phyloP scores from a whole-genome alignment of 1,139 yeast genomes.

The Taiozyma sp. region DNA sequence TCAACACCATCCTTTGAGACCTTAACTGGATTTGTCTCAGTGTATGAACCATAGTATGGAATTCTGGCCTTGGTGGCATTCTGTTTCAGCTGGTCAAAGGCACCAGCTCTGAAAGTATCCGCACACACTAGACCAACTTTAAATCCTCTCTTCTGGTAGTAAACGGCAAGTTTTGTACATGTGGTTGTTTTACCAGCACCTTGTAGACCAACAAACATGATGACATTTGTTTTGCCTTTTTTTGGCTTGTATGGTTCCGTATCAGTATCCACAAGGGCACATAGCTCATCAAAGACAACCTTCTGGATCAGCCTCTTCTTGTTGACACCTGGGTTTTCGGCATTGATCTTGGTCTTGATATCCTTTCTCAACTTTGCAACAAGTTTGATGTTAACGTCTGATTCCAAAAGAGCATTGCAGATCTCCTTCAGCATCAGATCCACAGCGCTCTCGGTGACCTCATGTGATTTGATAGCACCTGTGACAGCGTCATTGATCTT shows the following conservation, averaged over 20 bases:
- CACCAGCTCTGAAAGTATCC: slow-evolving; percentile 99
- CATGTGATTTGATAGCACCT: slow-evolving; percentile 58
- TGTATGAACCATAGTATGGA: slow-evolving; percentile 92
- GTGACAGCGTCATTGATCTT: slow-evolving; percentile 77
- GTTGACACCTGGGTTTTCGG: slow-evolving; percentile 32
- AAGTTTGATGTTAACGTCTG: slow-evolving; percentile 85
- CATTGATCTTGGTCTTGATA: slow-evolving; percentile 53
- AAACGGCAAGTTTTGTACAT: slow-evolving; percentile 93
- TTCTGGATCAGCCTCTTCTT: slow-evolving; percentile 83
- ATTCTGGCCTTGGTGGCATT: slow-evolving; percentile 94
- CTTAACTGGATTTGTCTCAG: slow-evolving; percentile 93
- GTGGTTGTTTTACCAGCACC: slow-evolving; percentile 99
- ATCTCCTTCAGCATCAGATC: slow-evolving; percentile 80
- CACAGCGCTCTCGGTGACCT: slow-evolving; percentile 55
- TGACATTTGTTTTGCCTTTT: slow-evolving; percentile 67
- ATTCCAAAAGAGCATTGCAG: slow-evolving; percentile 83
- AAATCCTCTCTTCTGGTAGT: slow-evolving; percentile 89
- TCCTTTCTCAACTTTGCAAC: slow-evolving; percentile 77
- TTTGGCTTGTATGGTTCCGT: slow-evolving; percentile 77
- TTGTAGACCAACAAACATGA: slow-evolving; percentile 97
- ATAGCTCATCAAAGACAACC: slow-evolving; percentile 89
- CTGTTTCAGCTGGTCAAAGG: slow-evolving; percentile 96
- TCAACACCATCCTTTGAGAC: slow-evolving; percentile 91
- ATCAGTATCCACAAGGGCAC: slow-evolving; percentile 71
- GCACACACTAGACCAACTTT: slow-evolving; percentile 98